Evolutionary conservation across 2,329 filamentous ascomycete genomes (phyloP), one percentile per base, ranked within the genome.

Genomic region (Alternaria sp.): DNA sequence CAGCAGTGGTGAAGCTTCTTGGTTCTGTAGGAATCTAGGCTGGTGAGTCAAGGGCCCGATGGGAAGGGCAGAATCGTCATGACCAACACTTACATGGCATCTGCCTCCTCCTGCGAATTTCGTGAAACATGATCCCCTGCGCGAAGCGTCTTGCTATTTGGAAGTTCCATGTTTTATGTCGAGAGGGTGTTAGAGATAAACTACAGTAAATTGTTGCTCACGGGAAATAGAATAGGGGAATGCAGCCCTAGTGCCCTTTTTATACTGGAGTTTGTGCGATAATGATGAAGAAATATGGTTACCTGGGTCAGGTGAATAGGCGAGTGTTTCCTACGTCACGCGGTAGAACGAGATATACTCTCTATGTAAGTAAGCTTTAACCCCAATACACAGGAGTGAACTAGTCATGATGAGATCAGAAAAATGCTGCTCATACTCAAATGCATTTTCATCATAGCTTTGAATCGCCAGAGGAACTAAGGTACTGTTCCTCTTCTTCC

Each of bases 401-500:
- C 3, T 24, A 16, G 14, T 11, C 4, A 11, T 49, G 32, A 18
- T 22, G 8, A 34, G 18, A 1, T 16, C 20, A 18, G 0, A 18
- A 36, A 24, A 4, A 6, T 36, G 20, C 14, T 26, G 11, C 4
- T 24, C 11, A 8, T 49, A 14, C 22, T 26, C 7, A 38, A 16
- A 12, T 7, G 2, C 20, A 36, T 3, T 26, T 26, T n/a, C 7
- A 16, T 55, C 41, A 63, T 43, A 61, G 22, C 48, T 61, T 63
- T 11, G 54, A 20, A 16, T 60, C 46, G 6, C 53, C 26, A 2
- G 30, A n/a, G 20, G 20, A 48, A 18, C 26, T 34, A 2, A n/a
- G n/a, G 8, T 24, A 22, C 18, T 52, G 42, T 28, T 62, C 24
- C 22, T 68, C 24, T 28, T 68, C 58, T 32, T 74, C 72, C 36